Base-by-base conservation (phyloP, 139 green algal species). In the Chlamydomonas applanata region DNA sequence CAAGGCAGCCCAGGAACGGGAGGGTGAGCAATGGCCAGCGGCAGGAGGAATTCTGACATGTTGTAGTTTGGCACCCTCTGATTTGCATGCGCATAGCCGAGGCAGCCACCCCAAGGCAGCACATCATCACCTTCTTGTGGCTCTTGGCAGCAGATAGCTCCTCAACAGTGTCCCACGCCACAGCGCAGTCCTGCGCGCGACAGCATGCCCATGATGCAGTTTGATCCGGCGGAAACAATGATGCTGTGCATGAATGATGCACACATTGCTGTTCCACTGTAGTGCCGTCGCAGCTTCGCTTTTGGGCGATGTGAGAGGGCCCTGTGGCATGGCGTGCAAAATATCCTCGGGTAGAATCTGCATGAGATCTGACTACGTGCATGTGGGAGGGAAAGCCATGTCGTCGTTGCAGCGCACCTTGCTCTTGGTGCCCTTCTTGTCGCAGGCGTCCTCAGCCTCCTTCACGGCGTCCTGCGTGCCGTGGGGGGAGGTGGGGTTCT, bases 131-230 rank as follows among this genome's bases (percentile, higher is more conserved):
- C 71, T 78, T 78, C 71, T 74, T 74, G 71, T 83, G 77, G 25
- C 71, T 57, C 29, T 72, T 71, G 27, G 72, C 71, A 67, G 77
- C 77, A 40, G 44, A 56, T 17, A 83, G 54, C 77, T 83, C 77
- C 77, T 83, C 77, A 2, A 72, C 77, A 19, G 67, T 72, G 77
- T 82, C 77, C 70, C 70, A 82, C n/a, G 77, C 77, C 4, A 82
- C 70, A 17, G 69, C 77, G 62, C 77, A 83, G 44, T 78, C 77
- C 65, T 75, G 62, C 27, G 63, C 11, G 9, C 29, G n/a, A 69
- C 13, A 9, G 17, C 7, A 3, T 33, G 19, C 27, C 5, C 11
- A 68, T 17, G 22, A n/a, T 17, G 54, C 54, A 32, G 17, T 22
- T 22, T 25, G 54, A 32, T 17, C 54, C 14, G 29, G 5, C 19